Percentiles rank a stretch among this genome's conserved stretches.
Conservation (phyloP, 225 moss, liverwort and hornwort genomes). For the Straminergon stramineum region DNA sequence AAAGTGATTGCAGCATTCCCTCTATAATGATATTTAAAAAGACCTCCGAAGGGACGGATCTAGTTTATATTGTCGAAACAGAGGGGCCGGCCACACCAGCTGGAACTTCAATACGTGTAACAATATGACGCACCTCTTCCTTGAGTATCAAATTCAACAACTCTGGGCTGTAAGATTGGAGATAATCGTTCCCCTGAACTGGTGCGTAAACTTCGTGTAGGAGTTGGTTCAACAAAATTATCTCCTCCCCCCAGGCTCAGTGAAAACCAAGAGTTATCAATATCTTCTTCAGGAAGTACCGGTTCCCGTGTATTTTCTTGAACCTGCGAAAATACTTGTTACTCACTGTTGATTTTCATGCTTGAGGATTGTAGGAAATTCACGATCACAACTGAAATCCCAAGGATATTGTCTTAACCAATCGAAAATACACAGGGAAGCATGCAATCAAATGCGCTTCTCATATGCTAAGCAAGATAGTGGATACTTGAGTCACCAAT, state of each 20-base stretch:
- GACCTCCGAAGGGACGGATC: neutral
- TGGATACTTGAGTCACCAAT: neutral
- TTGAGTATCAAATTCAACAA: slow-evolving; percentile 47
- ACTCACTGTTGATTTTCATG: neutral
- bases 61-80: neutral
- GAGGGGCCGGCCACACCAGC: neutral
- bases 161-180: slow-evolving; percentile 40
- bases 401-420: neutral
- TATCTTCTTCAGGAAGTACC: slow-evolving; percentile 54
- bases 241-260: slow-evolving; percentile 73
- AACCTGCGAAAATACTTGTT: slow-evolving; percentile 34
- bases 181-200: slow-evolving; percentile 36
- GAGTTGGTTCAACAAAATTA: slow-evolving; percentile 31
- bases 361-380: neutral
- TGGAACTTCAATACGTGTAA: neutral
- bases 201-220: slow-evolving; percentile 24
- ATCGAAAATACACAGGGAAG: neutral
- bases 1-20: neutral
- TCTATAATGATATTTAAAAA: neutral
- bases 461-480: neutral
- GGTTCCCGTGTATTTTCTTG: slow-evolving; percentile 55
- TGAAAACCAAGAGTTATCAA: slow-evolving; percentile 86
- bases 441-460: neutral
- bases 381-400: neutral
- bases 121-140: slow-evolving; percentile 26